Base-by-base conservation (phyloP, 108 stramenopile species). In the Cyclotella kingstonii region DNA sequence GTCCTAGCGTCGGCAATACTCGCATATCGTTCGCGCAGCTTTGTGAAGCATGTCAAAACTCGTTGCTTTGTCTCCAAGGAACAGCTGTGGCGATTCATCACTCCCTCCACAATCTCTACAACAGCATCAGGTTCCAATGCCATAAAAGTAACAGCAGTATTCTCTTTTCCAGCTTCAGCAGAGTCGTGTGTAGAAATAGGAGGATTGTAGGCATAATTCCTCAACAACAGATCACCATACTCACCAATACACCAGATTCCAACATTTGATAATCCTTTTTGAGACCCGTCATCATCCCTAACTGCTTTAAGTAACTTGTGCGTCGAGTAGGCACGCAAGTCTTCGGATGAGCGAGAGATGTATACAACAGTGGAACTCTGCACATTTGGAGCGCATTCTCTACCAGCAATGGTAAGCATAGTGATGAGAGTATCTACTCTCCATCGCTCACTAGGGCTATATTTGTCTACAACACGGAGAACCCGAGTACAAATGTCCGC, bases 181-280 rank as follows among this genome's bases (percentile, higher is more conserved):
- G 18, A 26, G 23, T 56, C 31, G 11, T 41, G 66, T 21, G 19
- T 53, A 15, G 28, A 38, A 5, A 60, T 50, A 0, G 80, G 45
- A 2, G 86, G 87, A 14, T 82, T 77, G 57, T 88, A 87, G 8
- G 78, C 66, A 75, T 91, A 91, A 10, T 82, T 76, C n/a, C 65
- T 63, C 47, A 93, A 58, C 7, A 93, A 47, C 18, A 85, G 62
- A 62, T 87, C 87, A 1, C 93, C 91, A 60, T 80, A 89, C 63
- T 97, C 94, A 8, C 95, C 94, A 44, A 95, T 91, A 56, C 93
- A 95, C 98, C 98, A 99, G 45, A 96, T 89, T 10, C 94, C 96
- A 21, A 95, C 94, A 19, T 79, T 77, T 26, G 96, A 63, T 10
- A 99, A 81, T 36, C 90, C 92, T 17, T 65, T 44, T 57, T 96